Evolutionary conservation across 73 alveolate species (phyloP), one percentile per base, ranked within the genome.

Genomic region (Stentor coeruleus): DNA sequence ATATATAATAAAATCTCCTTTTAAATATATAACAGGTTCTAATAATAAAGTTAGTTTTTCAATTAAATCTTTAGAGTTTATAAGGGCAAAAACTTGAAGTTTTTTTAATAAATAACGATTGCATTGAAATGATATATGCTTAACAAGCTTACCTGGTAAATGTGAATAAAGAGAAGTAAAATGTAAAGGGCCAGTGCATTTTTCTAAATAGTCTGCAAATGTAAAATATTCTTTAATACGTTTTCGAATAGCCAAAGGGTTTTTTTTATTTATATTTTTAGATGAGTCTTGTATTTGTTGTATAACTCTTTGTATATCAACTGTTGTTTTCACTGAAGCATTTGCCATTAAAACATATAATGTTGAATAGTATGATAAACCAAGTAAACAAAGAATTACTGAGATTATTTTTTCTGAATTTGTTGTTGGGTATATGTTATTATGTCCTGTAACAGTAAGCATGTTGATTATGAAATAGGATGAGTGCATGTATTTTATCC

Each of bases 311-410:
- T 36, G 66, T 2, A 39, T 1, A 1, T 40, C 72, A 20, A 38
- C n/a, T 20, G 33, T 14, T n/a, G 20, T 15, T 1, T n/a, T 26
- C 14, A 14, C 81, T 74, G 37, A 33, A 35, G 83, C 80, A 11
- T 85, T 81, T 3, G 95, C 90, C n/a, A 89, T 76, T 39, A 82
- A 38, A n/a, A 92, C 91, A 55, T 84, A 89, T 11, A 89, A 88
- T 6, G 86, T 83, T n/a, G 95, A 91, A 55, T 86, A 86, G 59
- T 86, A 57, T 2, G 87, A 55, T 42, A 81, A 88, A 15, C 95
- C 95, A 0, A 77, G 39, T 38, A 81, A 82, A 39, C 83, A 84
- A 81, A 87, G 74, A 35, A 89, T 30, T 49, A 83, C 79, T 35
- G 88, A 59, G 74, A 81, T 41, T 33, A 89, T 59, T 40, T 91